Conservation (phyloP, 2,329 filamentous ascomycete species). For the Colletotrichum eleusines region DNA sequence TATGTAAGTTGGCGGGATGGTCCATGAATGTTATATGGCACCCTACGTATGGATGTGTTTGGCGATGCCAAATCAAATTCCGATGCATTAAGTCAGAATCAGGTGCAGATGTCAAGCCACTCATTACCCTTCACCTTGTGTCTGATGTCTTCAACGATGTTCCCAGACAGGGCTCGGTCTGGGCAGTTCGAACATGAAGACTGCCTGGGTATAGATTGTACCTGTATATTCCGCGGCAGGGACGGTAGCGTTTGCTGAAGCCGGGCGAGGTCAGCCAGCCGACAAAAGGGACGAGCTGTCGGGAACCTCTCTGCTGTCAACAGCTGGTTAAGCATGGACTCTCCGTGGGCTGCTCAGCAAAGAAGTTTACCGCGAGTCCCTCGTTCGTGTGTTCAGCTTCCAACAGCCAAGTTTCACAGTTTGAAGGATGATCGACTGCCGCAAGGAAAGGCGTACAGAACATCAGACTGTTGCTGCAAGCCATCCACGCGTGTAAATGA, state of each 20-base stretch:
- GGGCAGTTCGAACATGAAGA: conserved; percentile 19
- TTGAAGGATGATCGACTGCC: conserved; percentile 25
- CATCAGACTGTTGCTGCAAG: conserved; percentile 28
- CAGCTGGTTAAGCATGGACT: conserved; percentile 7
- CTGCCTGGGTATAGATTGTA: conserved; percentile 10
- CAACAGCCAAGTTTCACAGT: conserved; percentile 38
- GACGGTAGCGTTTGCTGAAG: conserved; percentile 13
- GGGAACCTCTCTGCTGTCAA: conserved; percentile 14
- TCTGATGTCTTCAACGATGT: conserved; percentile 38
- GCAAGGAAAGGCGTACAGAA: conserved; percentile 31
- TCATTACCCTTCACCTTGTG: conserved; percentile 21
- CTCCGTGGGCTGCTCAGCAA: not conserved
- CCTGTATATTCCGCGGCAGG: not conserved
- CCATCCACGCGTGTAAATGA: not conserved
- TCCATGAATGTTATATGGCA: conserved; percentile 32
- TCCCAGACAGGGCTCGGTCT: conserved; percentile 7
- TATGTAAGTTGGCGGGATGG: conserved; percentile 17
- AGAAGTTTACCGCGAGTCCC: conserved; percentile 20
- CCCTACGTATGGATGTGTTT: conserved; percentile 24
- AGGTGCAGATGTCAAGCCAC: conserved; percentile 19
- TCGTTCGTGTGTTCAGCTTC: conserved; percentile 30
- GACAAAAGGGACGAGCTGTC: conserved; percentile 6
- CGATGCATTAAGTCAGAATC: conserved; percentile 23
- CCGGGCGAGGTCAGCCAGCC: conserved; percentile 5
- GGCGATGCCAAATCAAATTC: conserved; percentile 8